These are phyloP conservation scores for Globisporangium rhizosaccharum DNA, from an alignment of 352 stramenopile genomes.

Conservation along the genomic window DNA sequence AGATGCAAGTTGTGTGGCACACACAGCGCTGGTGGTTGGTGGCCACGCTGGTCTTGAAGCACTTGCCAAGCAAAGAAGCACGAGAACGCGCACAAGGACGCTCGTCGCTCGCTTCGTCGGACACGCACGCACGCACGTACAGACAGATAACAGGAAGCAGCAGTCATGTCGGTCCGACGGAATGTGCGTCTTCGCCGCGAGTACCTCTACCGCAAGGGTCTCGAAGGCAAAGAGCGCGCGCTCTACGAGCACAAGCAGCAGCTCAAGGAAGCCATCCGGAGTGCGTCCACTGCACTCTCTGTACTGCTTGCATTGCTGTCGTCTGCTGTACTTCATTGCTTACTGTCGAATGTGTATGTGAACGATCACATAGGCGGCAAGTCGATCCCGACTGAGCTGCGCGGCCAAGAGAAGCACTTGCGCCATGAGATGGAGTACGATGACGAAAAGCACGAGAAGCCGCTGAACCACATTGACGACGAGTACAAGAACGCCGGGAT, in stretches of 20 bases:
- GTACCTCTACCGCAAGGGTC: constrained; percentile 98
- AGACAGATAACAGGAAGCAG: background rate
- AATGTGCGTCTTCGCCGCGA: constrained; percentile 98
- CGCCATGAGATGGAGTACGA: constrained; percentile 91
- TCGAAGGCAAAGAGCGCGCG: constrained; percentile 93
- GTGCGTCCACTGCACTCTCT: constrained; percentile 15
- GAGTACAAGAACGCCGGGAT: constrained; percentile 98
- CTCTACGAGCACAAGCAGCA: constrained; percentile 97
- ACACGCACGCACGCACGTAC: too few relatives aligned
- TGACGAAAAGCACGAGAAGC: constrained; percentile 84
- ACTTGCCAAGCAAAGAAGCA: constrained; percentile 10
- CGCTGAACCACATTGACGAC: constrained; percentile 95
- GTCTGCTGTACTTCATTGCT: constrained; percentile 1
- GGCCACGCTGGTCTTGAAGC: background rate
- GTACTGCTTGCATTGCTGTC: background rate
- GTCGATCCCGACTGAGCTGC: constrained; percentile 96
- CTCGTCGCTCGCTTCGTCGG: too few relatives aligned
- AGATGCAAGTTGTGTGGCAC: too few relatives aligned
- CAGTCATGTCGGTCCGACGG: constrained; percentile 83
- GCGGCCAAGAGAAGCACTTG: constrained; percentile 90
- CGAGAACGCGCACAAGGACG: background rate
- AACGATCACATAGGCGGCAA: constrained; percentile 70
- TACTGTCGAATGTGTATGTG: background rate
- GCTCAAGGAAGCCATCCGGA: constrained; percentile 91
- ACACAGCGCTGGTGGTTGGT: too few relatives aligned